Conservation (phyloP, 768 basidiomycete species). For the Flagelloscypha sp. region DNA sequence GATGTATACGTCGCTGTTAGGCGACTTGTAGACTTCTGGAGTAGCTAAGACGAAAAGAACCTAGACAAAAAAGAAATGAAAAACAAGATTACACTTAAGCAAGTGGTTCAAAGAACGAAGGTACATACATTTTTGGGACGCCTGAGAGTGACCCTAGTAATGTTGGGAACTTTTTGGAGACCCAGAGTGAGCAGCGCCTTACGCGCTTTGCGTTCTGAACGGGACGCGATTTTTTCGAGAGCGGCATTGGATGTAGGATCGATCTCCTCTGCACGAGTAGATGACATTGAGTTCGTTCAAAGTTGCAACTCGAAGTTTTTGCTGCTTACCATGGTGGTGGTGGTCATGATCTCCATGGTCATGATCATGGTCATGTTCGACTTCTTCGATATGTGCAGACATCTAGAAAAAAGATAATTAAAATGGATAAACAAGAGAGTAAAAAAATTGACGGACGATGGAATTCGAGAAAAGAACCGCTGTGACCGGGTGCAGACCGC, state of each 20-base stretch:
- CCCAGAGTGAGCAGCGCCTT: conserved; percentile 89
- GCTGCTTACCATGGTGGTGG: conserved; percentile 43
- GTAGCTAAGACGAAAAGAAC: conserved; percentile 86
- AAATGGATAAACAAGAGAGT: not conserved
- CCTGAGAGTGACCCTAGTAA: conserved; percentile 91
- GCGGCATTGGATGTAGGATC: conserved; percentile 79
- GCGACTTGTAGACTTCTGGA: conserved; percentile 97
- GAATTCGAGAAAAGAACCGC: not conserved
- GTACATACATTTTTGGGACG: conserved; percentile 83
- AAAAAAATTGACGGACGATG: conserved; percentile 1
- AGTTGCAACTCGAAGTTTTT: too few species aligned
- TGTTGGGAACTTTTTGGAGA: conserved; percentile 84
- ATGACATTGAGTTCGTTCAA: too few species aligned
- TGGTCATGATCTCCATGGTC: conserved; percentile 44
- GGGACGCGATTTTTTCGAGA: conserved; percentile 89
- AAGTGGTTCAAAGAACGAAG: not conserved
- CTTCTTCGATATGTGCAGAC: conserved; percentile 81
- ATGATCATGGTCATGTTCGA: conserved; percentile 44
- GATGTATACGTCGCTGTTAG: conserved; percentile 96
- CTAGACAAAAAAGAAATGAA: conserved; percentile 24
- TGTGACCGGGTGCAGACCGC: conserved; percentile 24
- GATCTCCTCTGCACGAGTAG: too few species aligned
- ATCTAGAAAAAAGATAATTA: conserved; percentile 37
- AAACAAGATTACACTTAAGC: not conserved
- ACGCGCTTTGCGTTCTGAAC: conserved; percentile 90